phyloP scores from a whole-genome alignment of 148 eudicot species.

The Agrostemma githago region DNA sequence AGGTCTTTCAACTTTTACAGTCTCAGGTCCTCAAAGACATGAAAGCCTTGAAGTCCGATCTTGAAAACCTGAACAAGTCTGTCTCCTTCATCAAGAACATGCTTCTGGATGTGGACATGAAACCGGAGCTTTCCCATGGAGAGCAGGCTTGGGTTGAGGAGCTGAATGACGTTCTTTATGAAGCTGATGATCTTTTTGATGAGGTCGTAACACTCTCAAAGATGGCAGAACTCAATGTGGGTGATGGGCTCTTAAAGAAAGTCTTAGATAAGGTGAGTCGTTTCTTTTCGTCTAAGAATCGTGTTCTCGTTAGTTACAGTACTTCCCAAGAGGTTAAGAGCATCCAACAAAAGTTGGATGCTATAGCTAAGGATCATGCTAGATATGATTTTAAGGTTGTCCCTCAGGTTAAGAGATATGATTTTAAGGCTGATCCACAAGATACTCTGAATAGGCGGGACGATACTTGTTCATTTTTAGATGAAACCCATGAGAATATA shows the following conservation, averaged over 20 bases:
- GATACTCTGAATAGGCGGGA: background rate
- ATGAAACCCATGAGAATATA: background rate
- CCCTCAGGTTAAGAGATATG: background rate
- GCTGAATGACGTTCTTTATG: too few species aligned
- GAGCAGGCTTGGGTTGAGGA: too few species aligned
- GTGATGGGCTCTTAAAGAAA: background rate
- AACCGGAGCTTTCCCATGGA: too few species aligned
- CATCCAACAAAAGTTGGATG: conserved; percentile 1
- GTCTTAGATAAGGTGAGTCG: conserved; percentile 1
- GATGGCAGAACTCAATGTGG: background rate
- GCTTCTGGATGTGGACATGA: too few species aligned
- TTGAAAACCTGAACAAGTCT: too few species aligned
- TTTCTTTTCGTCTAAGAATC: conserved; percentile 10
- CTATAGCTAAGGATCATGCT: conserved; percentile 2
- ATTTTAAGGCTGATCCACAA: background rate
- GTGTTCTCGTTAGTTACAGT: background rate
- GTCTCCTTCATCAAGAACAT: too few species aligned
- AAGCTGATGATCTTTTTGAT: too few species aligned
- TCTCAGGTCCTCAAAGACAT: too few species aligned
- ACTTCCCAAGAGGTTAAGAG: conserved; percentile 4
- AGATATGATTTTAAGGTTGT: background rate
- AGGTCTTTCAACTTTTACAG: too few species aligned
- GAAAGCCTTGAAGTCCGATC: too few species aligned
- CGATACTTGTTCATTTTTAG: conserved; percentile 21
- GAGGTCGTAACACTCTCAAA: too few species aligned